Evolutionary conservation across 2,329 filamentous ascomycete species (phyloP).

Genomic region (Chaetomiaceae sp.): DNA sequence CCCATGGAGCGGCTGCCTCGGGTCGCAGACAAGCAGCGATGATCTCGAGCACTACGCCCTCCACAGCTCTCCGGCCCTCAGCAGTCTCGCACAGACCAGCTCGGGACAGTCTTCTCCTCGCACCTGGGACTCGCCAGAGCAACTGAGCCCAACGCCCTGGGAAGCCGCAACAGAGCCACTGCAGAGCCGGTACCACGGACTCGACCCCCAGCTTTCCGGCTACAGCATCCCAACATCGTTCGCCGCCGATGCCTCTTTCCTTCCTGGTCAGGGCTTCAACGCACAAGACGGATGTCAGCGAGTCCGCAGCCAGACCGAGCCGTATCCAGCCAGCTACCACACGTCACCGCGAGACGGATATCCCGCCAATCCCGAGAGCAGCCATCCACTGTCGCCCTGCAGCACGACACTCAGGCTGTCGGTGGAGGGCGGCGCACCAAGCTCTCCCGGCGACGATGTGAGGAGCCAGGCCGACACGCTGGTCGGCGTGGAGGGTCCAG

Average conservation of each 20-base stretch:
- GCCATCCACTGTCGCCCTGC: constrained; percentile 17
- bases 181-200: constrained; percentile 4
- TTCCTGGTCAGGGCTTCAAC: constrained; percentile 7
- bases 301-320: constrained; percentile 12
- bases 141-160: constrained; percentile 13
- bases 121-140: constrained; percentile 23
- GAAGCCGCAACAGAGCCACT: constrained; percentile 15
- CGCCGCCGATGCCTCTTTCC: constrained; percentile 6
- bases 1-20: constrained; percentile 20
- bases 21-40: constrained; percentile 15
- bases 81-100: constrained; percentile 6
- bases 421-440: constrained; percentile 11
- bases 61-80: constrained; percentile 18
- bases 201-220: constrained; percentile 12
- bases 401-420: constrained; percentile 20
- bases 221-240: constrained; percentile 13
- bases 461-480: background rate
- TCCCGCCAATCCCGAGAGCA: constrained; percentile 13
- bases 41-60: constrained; percentile 25
- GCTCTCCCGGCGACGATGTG: background rate
- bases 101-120: constrained; percentile 24
- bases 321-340: constrained; percentile 12
- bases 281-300: constrained; percentile 4
- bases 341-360: background rate
- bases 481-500: background rate